Evolutionary conservation across 2,329 filamentous ascomycete species (phyloP).

Genomic region (Fusarium coffeatum): DNA sequence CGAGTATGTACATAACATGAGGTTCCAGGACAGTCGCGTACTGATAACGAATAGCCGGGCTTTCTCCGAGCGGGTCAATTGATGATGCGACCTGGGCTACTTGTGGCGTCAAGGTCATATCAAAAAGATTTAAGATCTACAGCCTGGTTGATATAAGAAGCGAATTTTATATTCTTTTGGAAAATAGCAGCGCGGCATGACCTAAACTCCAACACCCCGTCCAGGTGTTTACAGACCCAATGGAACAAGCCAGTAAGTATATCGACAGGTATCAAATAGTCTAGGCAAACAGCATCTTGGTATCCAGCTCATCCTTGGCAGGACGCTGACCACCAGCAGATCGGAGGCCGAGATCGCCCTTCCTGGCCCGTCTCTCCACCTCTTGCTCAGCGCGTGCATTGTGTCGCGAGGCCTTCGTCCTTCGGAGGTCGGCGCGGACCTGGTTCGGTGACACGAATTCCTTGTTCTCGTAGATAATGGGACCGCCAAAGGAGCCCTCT

Average conservation of each 20-base stretch:
- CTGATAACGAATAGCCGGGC: slow-evolving; percentile 38
- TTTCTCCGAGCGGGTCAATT: slow-evolving; percentile 42
- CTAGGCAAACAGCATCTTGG: slow-evolving; percentile 79
- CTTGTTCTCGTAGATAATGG: slow-evolving; percentile 98
- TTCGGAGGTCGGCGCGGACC: slow-evolving; percentile 82
- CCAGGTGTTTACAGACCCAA: slow-evolving; percentile 40
- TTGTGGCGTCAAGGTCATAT: slow-evolving; percentile 16
- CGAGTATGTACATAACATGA: slow-evolving; percentile 20
- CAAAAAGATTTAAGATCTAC: slow-evolving; percentile 5
- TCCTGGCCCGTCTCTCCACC: slow-evolving; percentile 78
- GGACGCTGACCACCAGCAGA: slow-evolving; percentile 72
- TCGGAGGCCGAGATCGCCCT: slow-evolving; percentile 79
- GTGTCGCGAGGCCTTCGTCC: slow-evolving; percentile 81
- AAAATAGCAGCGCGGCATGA: slow-evolving; percentile 42
- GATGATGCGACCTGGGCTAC: slow-evolving; percentile 38
- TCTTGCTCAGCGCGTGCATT: slow-evolving; percentile 79
- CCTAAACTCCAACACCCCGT: slow-evolving; percentile 45
- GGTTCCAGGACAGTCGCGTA: slow-evolving; percentile 28
- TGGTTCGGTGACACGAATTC: slow-evolving; percentile 98
- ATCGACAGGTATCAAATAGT: slow-evolving; percentile 43
- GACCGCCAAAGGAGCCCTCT: slow-evolving; percentile 93
- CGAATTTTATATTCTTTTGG: slow-evolving; percentile 31
- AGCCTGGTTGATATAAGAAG: slow-evolving; percentile 2
- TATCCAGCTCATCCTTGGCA: slow-evolving; percentile 78
- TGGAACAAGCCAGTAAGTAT: slow-evolving; percentile 43